Conservation (phyloP, 495 filamentous ascomycete species). For the Talaromyces nanjingensis region DNA sequence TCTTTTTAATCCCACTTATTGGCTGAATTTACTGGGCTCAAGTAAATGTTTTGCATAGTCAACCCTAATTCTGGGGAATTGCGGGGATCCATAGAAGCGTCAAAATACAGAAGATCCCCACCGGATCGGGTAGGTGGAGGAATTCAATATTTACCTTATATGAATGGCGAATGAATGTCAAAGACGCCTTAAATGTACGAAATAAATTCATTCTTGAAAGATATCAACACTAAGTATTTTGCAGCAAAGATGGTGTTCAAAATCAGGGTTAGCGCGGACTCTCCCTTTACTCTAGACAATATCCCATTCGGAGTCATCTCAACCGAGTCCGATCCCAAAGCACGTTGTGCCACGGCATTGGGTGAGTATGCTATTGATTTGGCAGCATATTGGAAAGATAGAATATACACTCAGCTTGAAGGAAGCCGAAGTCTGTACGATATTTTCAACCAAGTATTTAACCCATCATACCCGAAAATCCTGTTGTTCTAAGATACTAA, state of each 20-base stretch:
- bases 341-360: constrained; percentile 52
- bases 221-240: background rate
- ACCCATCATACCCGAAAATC: background rate
- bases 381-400: constrained; percentile 36
- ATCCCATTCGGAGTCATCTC: constrained; percentile 80
- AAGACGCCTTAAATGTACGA: background rate
- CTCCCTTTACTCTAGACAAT: constrained; percentile 70
- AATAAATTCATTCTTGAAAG: background rate
- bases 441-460: background rate
- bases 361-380: constrained; percentile 65
- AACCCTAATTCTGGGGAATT: background rate
- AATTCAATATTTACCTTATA: background rate
- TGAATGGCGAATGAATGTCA: background rate
- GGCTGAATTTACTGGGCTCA: too few species aligned
- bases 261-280: constrained; percentile 11
- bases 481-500: background rate
- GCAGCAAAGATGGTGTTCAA: background rate
- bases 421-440: constrained; percentile 31
- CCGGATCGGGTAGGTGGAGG: background rate
- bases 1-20: too few species aligned
- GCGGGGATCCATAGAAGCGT: background rate
- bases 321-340: constrained; percentile 41
- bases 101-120: background rate
- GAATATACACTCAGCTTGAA: constrained; percentile 45
- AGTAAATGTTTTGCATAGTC: background rate